Percentiles rank a stretch among this genome's conserved stretches.
Conservation (phyloP, 2,329 filamentous ascomycete species). For the Fusarium annulatum region DNA sequence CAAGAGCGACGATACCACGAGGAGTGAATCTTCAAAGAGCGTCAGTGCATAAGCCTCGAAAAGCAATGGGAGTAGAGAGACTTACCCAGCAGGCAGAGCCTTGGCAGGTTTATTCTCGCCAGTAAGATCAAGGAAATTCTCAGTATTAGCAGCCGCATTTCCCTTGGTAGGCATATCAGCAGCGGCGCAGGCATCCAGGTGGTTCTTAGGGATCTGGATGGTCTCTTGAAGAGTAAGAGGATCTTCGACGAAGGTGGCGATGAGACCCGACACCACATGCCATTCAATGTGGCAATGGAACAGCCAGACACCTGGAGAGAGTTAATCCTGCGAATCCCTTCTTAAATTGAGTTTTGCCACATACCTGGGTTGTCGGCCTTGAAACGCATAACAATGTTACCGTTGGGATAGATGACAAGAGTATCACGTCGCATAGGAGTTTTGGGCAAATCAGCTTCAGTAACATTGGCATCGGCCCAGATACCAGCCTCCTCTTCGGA, state of each 20-base stretch:
- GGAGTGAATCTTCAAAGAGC: constrained; percentile 67
- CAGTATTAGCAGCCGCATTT: constrained; percentile 80
- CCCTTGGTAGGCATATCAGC: constrained; percentile 65
- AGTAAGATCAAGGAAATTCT: constrained; percentile 70
- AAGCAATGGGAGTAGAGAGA: not conserved
- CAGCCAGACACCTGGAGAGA: constrained; percentile 67
- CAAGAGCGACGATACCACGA: constrained; percentile 78
- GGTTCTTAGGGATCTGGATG: constrained; percentile 69
- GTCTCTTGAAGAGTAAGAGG: constrained; percentile 71
- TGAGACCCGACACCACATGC: constrained; percentile 75
- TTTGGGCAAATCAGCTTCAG: constrained; percentile 60
- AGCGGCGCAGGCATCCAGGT: constrained; percentile 67
- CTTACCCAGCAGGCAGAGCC: constrained; percentile 70
- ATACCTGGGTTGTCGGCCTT: constrained; percentile 73
- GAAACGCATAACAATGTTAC: constrained; percentile 77
- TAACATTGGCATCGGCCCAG: constrained; percentile 56
- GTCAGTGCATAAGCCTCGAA: not conserved
- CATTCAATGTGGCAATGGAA: constrained; percentile 88
- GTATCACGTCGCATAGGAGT: constrained; percentile 77
- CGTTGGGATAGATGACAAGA: constrained; percentile 71
- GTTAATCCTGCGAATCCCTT: not conserved
- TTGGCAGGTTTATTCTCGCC: constrained; percentile 68
- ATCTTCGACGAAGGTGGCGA: constrained; percentile 72
- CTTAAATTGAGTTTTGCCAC: not conserved
- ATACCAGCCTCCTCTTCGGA: constrained; percentile 67